Percentiles rank a stretch among this genome's conserved stretches.
Evolutionary conservation across 495 filamentous ascomycete genomes (phyloP).

Genomic region (Cercophora newfieldiana): DNA sequence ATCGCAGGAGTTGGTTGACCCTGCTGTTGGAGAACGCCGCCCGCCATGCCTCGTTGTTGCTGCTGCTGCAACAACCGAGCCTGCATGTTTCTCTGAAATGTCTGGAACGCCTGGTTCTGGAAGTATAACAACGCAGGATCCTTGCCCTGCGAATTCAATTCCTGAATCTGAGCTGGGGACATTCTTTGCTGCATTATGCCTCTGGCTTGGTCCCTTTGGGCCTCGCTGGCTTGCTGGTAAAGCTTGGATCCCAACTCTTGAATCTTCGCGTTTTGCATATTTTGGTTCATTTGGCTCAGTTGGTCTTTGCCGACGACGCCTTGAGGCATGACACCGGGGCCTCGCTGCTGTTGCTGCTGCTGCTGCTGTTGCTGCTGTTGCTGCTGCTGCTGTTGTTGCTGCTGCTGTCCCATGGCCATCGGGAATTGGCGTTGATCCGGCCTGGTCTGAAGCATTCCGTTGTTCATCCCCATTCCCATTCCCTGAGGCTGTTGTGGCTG

Average conservation of each 20-base stretch:
- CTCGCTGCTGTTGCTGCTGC: background rate
- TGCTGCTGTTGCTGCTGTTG: too few relatives aligned
- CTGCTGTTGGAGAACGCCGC: constrained; percentile 30
- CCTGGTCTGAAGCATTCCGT: constrained; percentile 19
- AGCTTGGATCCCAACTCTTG: constrained; percentile 30
- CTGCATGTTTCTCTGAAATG: constrained; percentile 21
- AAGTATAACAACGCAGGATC: constrained; percentile 46
- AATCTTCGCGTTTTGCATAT: constrained; percentile 17
- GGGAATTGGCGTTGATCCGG: constrained; percentile 42
- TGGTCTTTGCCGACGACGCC: background rate
- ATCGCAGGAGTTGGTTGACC: constrained; percentile 39
- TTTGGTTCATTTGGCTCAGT: background rate
- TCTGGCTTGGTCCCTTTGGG: constrained; percentile 36
- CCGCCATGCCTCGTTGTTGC: constrained; percentile 32
- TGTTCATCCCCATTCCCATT: constrained; percentile 36
- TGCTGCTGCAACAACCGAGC: constrained; percentile 25
- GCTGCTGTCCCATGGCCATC: constrained; percentile 38
- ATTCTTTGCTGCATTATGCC: constrained; percentile 28
- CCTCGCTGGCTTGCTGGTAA: constrained; percentile 31
- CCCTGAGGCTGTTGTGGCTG: constrained; percentile 34
- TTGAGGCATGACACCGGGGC: background rate
- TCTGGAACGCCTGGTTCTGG: constrained; percentile 40
- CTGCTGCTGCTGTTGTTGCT: background rate
- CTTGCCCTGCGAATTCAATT: constrained; percentile 33
- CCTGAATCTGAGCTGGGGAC: constrained; percentile 29